These are phyloP conservation scores for Lizanozyma gosingica DNA, from an alignment of 1,139 yeast genomes.

Conservation along the genomic window DNA sequence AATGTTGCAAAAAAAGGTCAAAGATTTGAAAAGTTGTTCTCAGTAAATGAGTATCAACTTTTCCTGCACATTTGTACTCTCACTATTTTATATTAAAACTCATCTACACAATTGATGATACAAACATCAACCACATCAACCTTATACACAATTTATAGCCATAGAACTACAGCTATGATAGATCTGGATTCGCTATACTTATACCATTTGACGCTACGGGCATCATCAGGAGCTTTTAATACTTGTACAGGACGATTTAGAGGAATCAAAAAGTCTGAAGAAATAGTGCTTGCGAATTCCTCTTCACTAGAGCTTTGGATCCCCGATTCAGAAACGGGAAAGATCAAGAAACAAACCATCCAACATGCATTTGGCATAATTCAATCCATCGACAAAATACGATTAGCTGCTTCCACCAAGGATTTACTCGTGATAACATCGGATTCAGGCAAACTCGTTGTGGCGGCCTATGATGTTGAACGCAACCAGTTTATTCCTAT, in stretches of 20 bases:
- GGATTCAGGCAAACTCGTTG: constrained; percentile 68
- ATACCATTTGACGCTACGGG: not conserved
- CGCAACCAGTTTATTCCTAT: constrained; percentile 37
- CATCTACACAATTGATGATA: no score
- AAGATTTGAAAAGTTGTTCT: no score
- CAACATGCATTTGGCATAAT: constrained; percentile 55
- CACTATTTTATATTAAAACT: no score
- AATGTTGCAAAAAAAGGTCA: no score
- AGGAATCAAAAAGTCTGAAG: constrained; percentile 49
- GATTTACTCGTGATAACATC: constrained; percentile 65
- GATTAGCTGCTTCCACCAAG: constrained; percentile 41
- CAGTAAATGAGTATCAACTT: no score
- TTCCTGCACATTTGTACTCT: no score
- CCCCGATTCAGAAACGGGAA: constrained; percentile 49
- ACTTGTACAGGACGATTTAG: constrained; percentile 48
- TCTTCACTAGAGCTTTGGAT: constrained; percentile 44
- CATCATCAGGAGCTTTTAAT: not conserved
- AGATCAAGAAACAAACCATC: constrained; percentile 30
- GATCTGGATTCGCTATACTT: not conserved
- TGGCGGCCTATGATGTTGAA: constrained; percentile 41
- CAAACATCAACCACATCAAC: no score
- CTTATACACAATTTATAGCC: no score
- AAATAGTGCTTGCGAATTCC: constrained; percentile 52
- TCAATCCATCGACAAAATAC: constrained; percentile 42
- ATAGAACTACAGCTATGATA: not conserved